phyloP scores from a whole-genome alignment of 78 protist genomes.

The Speleostelium caveatum region DNA sequence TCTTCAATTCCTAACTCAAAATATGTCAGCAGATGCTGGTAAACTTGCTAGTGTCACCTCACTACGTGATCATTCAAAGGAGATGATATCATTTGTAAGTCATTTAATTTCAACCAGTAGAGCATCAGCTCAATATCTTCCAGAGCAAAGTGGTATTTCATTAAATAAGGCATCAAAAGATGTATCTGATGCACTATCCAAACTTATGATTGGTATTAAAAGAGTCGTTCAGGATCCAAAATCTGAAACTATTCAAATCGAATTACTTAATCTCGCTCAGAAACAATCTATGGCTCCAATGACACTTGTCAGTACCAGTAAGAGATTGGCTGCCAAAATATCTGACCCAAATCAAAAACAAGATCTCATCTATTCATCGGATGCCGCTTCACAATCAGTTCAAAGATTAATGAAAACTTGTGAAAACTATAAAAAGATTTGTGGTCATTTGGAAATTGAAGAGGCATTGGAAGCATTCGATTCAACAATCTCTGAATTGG shows the following conservation, averaged over 20 bases:
- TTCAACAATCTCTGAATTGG: constrained; percentile 75
- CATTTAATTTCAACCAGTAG: constrained; percentile 19
- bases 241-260: constrained; percentile 51
- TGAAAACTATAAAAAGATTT: constrained; percentile 54
- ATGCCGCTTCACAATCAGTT: constrained; percentile 56
- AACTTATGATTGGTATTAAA: constrained; percentile 61
- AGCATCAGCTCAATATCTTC: constrained; percentile 25
- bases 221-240: constrained; percentile 61
- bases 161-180: constrained; percentile 61
- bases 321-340: constrained; percentile 58
- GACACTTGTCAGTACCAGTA: constrained; percentile 61
- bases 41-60: constrained; percentile 40
- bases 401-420: constrained; percentile 82
- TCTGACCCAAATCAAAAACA: constrained; percentile 75
- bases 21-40: constrained; percentile 73
- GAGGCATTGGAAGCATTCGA: constrained; percentile 80
- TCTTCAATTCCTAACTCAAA: constrained; percentile 62
- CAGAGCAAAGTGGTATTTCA: constrained; percentile 23
- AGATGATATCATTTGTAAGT: constrained; percentile 50
- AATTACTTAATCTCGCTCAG: constrained; percentile 27
- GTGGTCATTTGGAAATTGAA: constrained; percentile 82
- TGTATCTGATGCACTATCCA: constrained; percentile 36
- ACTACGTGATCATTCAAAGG: constrained; percentile 63
- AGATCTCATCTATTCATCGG: constrained; percentile 35
- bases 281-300: constrained; percentile 76